A percentile compares a stretch with the other conserved stretches of the same genome.
Evolutionary conservation across 371 early-diverging fungal genomes (phyloP).

Genomic region (Dinochytrium kinnereticum): DNA sequence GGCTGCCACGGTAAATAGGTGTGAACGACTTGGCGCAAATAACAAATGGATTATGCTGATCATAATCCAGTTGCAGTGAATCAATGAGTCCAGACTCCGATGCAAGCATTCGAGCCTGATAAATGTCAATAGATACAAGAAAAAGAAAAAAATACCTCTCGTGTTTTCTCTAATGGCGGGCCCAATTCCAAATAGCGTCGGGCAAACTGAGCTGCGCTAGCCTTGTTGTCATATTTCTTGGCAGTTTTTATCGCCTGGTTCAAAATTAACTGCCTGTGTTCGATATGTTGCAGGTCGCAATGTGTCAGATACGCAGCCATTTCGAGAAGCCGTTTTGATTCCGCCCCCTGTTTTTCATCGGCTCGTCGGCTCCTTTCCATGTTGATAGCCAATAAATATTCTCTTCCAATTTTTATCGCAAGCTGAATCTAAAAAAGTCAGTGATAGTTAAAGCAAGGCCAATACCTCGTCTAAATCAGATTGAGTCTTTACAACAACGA

Average conservation of each 20-base stretch:
- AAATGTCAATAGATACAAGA: conserved; percentile 40
- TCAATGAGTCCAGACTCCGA: conserved; percentile 82
- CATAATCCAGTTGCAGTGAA: conserved; percentile 83
- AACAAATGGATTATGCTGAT: conserved; percentile 91
- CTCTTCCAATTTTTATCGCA: conserved; percentile 80
- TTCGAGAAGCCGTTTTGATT: conserved; percentile 77
- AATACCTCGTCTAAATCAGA: conserved; percentile 72
- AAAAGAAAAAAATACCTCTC: conserved; percentile 56
- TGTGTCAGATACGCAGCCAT: conserved; percentile 94
- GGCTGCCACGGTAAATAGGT: conserved; percentile 87
- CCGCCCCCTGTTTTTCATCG: conserved; percentile 64
- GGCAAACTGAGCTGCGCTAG: conserved; percentile 81
- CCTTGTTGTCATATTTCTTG: conserved; percentile 81
- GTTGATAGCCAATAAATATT: conserved; percentile 86
- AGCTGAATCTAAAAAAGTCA: conserved; percentile 59
- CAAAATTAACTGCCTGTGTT: conserved; percentile 81
- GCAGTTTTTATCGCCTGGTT: conserved; percentile 82
- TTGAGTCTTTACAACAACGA: conserved; percentile 57
- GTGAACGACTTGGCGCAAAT: conserved; percentile 79
- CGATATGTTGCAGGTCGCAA: conserved; percentile 80
- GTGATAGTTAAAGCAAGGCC: background rate
- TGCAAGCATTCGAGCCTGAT: conserved; percentile 1
- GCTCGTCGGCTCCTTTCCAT: conserved; percentile 70
- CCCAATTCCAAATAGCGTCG: conserved; percentile 86
- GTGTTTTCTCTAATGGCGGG: conserved; percentile 76